phyloP scores from a whole-genome alignment of 768 basidiomycete species.

The Pisolithus sp. region DNA sequence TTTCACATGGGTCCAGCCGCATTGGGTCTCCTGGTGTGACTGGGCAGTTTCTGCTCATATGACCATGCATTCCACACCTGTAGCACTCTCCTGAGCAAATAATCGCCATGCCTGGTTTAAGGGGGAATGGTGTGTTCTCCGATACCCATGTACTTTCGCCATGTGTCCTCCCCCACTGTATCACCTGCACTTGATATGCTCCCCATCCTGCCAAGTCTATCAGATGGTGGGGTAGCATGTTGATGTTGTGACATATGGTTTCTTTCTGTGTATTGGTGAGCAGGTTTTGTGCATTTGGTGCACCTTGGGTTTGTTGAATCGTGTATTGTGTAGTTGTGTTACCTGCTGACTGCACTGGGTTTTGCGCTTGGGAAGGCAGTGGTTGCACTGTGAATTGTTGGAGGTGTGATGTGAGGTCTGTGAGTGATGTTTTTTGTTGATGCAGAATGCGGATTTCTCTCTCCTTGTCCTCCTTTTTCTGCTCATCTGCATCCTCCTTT shows the following conservation, averaged over 20 bases:
- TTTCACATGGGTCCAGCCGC: background rate
- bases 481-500: background rate
- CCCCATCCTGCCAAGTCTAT: background rate
- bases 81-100: background rate
- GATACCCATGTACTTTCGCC: background rate
- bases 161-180: background rate
- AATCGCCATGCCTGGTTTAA: background rate
- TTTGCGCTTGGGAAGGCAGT: no score
- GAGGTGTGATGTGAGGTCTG: background rate
- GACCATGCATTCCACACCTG: background rate
- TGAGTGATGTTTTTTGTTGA: no score
- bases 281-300: background rate
- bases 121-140: background rate
- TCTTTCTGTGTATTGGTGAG: background rate
- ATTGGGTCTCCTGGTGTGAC: no score
- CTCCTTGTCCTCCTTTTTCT: background rate
- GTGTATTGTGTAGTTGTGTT: no score
- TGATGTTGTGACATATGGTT: background rate
- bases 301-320: background rate
- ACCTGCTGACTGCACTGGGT: no score
- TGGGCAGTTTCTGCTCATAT: background rate
- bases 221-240: background rate
- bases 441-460: background rate
- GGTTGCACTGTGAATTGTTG: no score
- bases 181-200: background rate